Evolutionary conservation across 2,329 filamentous ascomycete species (phyloP).

Genomic region (Phialocephala sp.): DNA sequence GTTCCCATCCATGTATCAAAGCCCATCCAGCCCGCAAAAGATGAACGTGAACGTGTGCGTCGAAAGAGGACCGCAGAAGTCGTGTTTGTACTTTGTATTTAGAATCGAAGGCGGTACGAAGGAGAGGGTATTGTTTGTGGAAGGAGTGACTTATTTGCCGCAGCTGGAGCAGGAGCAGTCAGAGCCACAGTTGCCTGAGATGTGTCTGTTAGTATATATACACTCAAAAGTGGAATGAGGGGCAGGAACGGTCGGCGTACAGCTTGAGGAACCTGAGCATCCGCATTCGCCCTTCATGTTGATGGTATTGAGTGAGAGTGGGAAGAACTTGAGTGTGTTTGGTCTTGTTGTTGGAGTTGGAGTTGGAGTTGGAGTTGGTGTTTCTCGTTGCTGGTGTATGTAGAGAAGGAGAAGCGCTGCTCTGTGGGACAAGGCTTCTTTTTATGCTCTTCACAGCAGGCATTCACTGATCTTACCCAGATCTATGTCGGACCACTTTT

Average conservation of each 20-base stretch:
- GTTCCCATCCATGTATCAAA: neutral
- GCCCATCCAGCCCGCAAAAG: neutral
- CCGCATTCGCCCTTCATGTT: constrained; percentile 48
- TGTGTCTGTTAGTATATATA: constrained; percentile 11
- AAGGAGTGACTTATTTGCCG: constrained; percentile 43
- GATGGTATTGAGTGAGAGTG: constrained; percentile 29
- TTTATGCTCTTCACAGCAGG: constrained; percentile 9
- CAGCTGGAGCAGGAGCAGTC: constrained; percentile 46
- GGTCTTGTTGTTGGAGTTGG: neutral
- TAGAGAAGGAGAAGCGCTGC: neutral
- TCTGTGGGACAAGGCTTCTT: constrained; percentile 12
- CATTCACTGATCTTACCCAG: neutral
- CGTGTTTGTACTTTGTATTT: constrained; percentile 4
- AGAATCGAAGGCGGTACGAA: constrained; percentile 10
- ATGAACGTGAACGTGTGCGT: constrained; percentile 1
- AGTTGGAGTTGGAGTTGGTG: neutral
- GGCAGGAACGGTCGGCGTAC: constrained; percentile 37
- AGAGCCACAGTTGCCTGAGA: constrained; percentile 38
- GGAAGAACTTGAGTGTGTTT: neutral
- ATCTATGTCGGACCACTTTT: neutral
- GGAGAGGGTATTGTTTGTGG: constrained; percentile 3
- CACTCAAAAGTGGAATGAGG: constrained; percentile 9
- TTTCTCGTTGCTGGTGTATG: constrained; percentile 7
- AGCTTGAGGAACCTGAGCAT: constrained; percentile 46
- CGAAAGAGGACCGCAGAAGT: constrained; percentile 11